Base-by-base conservation (phyloP, 805 yeast genomes). In the Myxozyma vanderwaltii region DNA sequence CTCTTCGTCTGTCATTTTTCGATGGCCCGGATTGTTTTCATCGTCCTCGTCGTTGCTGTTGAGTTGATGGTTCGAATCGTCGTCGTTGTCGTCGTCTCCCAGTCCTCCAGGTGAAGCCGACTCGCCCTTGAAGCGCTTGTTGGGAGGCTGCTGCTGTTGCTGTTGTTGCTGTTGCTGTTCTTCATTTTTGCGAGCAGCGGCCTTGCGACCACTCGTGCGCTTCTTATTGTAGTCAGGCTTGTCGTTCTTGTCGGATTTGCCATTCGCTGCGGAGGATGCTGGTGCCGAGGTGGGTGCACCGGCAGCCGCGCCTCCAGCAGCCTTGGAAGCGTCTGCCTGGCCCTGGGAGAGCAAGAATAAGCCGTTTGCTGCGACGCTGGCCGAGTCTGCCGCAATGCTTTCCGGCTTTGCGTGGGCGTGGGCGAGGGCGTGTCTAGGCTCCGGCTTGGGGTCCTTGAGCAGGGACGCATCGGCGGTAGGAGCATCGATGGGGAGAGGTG, bases 1-100 rank as follows among this genome's bases (percentile, higher is more conserved):
- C 75, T 86, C 81, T 74, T 89, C 96, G 77, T 88, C 72, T 75
- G 88, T 57, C 81, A 81, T 17, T 78, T 54, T 59, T 17, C 41
- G 58, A 21, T 26, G 17, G 24, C 52, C 59, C 1, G 39, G 31
- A 26, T 39, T 53, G 35, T 52, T 39, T 26, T 43, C 52, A 17
- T 15, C 43, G 23, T 36, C 43, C 23, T 35, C 63, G 27, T 38
- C 48, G 19, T 38, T 31, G 40, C 35, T 24, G 44, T 24, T 43
- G 38, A 17, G 21, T 51, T 47, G n/a, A 36, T 10, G 21, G 44
- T 19, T 46, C 7, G 27, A 4, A 27, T 31, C n/a, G 33, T 38
- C 19, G 26, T 41, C 36, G 24, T 48, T 7, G 29, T 49, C 49
- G 43, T 45, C 38, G 23, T 38, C 40, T 19, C 15, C 12, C 13